Evolutionary conservation across 805 yeast genomes (phyloP), one percentile per base, ranked within the genome.

Genomic region (Torulaspora delbrueckii): DNA sequence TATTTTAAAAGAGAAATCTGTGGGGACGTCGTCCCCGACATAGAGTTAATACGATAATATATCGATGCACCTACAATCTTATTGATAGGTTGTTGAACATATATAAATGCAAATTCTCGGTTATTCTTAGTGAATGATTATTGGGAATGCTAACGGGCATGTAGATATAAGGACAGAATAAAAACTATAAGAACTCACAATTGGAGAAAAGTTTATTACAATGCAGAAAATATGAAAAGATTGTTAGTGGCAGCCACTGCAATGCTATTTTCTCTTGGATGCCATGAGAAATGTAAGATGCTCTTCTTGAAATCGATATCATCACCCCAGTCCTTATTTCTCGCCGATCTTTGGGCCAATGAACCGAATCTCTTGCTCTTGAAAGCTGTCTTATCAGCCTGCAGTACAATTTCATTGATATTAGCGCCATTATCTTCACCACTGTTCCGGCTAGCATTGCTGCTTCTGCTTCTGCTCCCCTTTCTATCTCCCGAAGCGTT

Each of bases 201-300:
- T 37, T 34, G 23, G 24, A 40, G 8, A 27, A 35, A 36, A 36
- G 30, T 10, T 26, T 36, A 40, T 69, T 69, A 84, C 58, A 82
- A 73, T 44, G 93, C 84, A 46, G 91, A 83, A 65, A 86, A 86
- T 50, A 86, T 84, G 70, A 84, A 86, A 57, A 87, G 76, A 70
- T 93, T 93, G 72, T 93, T 95, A 18, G 99, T 93, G 14, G 99
- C 98, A 40, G 98, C 98, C 62, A 93, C 86, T 35, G 99, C 99
- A 56, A 93, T 96, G 42, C 93, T 82, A 70, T 93, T 88, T 70
- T 95, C 99, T 56, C 74, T 76, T 53, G 99, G 99, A 74, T 93
- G 99, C 99, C 99, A 93, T 66, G 97, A 88, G 68, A 89, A 75
- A 70, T 93, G 98, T 67, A 91, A 75, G 50, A 93, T 90, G 67